A percentile compares a stretch with the other conserved stretches of the same genome.
Evolutionary conservation across 805 yeast species (phyloP).

Genomic region (Diddensiella caesifluorescens): DNA sequence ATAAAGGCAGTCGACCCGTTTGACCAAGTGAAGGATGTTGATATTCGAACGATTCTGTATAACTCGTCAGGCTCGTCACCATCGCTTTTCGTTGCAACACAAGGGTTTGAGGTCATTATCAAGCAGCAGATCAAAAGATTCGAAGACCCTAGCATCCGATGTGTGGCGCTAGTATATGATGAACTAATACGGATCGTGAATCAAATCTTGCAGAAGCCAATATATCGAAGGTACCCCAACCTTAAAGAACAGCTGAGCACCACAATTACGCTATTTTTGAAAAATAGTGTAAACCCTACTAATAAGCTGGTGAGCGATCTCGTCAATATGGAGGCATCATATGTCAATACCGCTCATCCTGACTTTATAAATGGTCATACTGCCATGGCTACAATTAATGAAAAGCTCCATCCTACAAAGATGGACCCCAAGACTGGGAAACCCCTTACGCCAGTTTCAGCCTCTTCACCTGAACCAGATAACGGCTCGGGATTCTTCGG

Average conservation of each 20-base stretch:
- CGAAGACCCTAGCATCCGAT: constrained; percentile 87
- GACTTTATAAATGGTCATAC: constrained; percentile 91
- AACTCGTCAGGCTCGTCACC: constrained; percentile 97
- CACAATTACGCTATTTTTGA: constrained; percentile 70
- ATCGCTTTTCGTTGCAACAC: constrained; percentile 92
- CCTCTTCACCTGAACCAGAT: constrained; percentile 28
- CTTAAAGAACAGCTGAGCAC: constrained; percentile 82
- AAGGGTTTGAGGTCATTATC: constrained; percentile 92
- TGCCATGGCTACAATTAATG: constrained; percentile 90
- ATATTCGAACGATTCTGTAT: constrained; percentile 93
- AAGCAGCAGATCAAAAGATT: constrained; percentile 90
- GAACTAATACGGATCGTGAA: constrained; percentile 87
- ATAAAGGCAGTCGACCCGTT: constrained; percentile 88
- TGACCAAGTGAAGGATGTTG: constrained; percentile 92
- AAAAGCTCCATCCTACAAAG: constrained; percentile 70
- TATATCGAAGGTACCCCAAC: constrained; percentile 83
- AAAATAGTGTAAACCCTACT: constrained; percentile 78
- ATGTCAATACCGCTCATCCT: constrained; percentile 96
- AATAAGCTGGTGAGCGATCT: constrained; percentile 79
- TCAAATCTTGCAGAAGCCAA: constrained; percentile 75
- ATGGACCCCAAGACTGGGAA: constrained; percentile 90
- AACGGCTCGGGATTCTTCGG: constrained; percentile 71
- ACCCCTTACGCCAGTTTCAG: constrained; percentile 42
- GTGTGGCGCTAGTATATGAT: constrained; percentile 87
- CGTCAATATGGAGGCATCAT: constrained; percentile 81